Base-by-base conservation (phyloP, 139 green algal genomes). In the Chlamydomonas sp. region DNA sequence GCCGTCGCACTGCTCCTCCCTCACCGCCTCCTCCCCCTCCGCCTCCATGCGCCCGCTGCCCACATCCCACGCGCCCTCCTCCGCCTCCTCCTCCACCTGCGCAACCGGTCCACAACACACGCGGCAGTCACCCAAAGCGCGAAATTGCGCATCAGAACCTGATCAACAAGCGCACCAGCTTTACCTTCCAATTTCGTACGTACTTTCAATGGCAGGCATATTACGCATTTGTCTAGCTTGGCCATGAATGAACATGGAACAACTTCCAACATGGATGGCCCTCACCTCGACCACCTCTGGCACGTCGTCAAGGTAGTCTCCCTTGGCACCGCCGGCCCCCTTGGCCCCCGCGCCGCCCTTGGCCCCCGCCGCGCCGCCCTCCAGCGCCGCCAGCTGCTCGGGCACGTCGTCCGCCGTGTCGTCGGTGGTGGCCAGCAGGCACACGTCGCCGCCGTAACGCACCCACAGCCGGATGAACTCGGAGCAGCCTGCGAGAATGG, bases 401-500 rank as follows among this genome's bases (percentile, higher is more conserved):
- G 83, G 63, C 59, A 78, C 59, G 62, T 88, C 84, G 62, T 72
- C 31, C 31, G 64, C 84, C 1, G 68, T 57, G 49, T 68, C 75
- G 16, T 60, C 62, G 20, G 84, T 83, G 63, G 16, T 78, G 63
- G 31, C 79, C 31, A 69, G 6, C 63, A 75, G 15, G n/a, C 63
- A 62, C 63, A 78, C 8, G 64, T 88, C 74, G 49, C 84, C 84
- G 49, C 84, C 84, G 61, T 77, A 77, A 7, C 63, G 61, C 3
- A 31, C n/a, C 84, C 84, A 88, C 75, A 88, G 63, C 17, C 84
- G 31, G 75, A 88, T 83, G 74, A 88, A 88, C 12, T 83, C 84
- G 49, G 73, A 69, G 10, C 14, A 20, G 63, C 68, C 60, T 76
- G 79, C 31, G 31, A 49, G 31, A 49, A 49, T 49, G 31, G 31